A percentile compares a stretch with the other conserved stretches of the same genome.
Evolutionary conservation across 768 basidiomycete genomes (phyloP).

Genomic region (Tylopilus felleus): DNA sequence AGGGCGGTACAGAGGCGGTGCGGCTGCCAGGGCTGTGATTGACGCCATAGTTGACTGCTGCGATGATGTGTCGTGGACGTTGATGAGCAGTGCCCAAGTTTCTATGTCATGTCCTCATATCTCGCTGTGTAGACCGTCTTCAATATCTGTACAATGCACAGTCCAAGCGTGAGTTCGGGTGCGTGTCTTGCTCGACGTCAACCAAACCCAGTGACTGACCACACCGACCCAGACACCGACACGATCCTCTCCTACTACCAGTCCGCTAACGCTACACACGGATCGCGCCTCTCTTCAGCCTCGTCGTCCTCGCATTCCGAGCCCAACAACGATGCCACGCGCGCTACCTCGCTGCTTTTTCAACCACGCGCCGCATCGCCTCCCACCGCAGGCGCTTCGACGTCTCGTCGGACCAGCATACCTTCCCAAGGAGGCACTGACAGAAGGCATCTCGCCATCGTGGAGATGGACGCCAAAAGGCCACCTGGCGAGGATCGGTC

Average conservation of each 20-base stretch:
- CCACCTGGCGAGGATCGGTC: slow-evolving; percentile 26
- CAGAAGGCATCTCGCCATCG: slow-evolving; percentile 63
- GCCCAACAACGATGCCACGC: slow-evolving; percentile 44
- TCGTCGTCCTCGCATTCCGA: too few relatives aligned
- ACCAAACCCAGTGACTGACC: too few relatives aligned
- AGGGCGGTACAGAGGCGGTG: slow-evolving; percentile 26
- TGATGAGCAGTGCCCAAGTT: slow-evolving; percentile 4
- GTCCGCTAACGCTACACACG: slow-evolving; percentile 34
- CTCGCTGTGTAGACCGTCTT: slow-evolving; percentile 12
- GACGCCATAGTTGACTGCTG: slow-evolving; percentile 6
- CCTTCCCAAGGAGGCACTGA: slow-evolving; percentile 61
- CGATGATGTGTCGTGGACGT: slow-evolving; percentile 1
- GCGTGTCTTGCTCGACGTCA: slow-evolving; percentile 10
- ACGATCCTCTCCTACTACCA: slow-evolving; percentile 53
- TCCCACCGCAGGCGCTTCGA: slow-evolving; percentile 22
- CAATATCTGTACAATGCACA: slow-evolving; percentile 11
- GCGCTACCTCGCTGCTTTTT: slow-evolving; percentile 18
- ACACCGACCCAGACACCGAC: slow-evolving; percentile 35
- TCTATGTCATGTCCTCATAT: background rate
- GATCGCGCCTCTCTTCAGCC: background rate
- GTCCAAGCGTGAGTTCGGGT: slow-evolving; percentile 11
- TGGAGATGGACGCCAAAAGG: slow-evolving; percentile 49
- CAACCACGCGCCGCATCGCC: slow-evolving; percentile 23
- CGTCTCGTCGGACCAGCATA: slow-evolving; percentile 44
- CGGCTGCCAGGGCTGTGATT: slow-evolving; percentile 16